phyloP scores from a whole-genome alignment of 495 filamentous ascomycete species.

The Penicillium salamii region DNA sequence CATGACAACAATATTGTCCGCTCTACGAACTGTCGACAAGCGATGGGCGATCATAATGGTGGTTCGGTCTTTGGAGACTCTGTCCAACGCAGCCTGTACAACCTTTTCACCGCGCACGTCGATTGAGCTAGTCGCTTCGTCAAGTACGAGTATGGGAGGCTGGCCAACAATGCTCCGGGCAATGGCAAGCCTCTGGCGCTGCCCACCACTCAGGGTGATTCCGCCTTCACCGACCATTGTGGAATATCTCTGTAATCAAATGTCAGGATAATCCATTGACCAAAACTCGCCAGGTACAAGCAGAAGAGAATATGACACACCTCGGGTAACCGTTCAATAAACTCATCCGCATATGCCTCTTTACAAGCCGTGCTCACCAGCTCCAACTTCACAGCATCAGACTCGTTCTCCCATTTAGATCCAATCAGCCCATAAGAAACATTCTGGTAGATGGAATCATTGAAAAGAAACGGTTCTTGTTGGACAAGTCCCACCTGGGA shows the following conservation, averaged over 20 bases:
- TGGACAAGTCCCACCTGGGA: constrained; percentile 75
- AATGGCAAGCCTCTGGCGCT: constrained; percentile 63
- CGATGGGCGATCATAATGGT: constrained; percentile 55
- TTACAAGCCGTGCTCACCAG: constrained; percentile 57
- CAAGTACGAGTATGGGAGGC: constrained; percentile 72
- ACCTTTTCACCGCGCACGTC: constrained; percentile 46
- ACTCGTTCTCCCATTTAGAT: constrained; percentile 53
- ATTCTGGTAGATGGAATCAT: constrained; percentile 74
- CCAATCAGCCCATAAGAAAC: constrained; percentile 75
- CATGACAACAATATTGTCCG: constrained; percentile 55
- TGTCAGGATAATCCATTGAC: too few species aligned
- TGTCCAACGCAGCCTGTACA: constrained; percentile 47
- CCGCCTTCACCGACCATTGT: constrained; percentile 37
- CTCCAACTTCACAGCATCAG: constrained; percentile 43
- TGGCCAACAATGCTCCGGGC: constrained; percentile 80
- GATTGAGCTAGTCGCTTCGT: constrained; percentile 51
- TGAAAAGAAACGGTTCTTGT: constrained; percentile 52
- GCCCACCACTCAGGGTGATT: constrained; percentile 36
- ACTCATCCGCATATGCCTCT: constrained; percentile 52
- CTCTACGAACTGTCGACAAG: constrained; percentile 52
- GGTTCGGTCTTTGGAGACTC: constrained; percentile 36
- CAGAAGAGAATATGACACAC: constrained; percentile 16
- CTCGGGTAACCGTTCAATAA: constrained; percentile 32
- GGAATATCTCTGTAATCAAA: constrained; percentile 34
- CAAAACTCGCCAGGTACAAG: too few species aligned